Evolutionary conservation across 2,329 filamentous ascomycete genomes (phyloP), one percentile per base, ranked within the genome.

Genomic region (Tolypocladium album): DNA sequence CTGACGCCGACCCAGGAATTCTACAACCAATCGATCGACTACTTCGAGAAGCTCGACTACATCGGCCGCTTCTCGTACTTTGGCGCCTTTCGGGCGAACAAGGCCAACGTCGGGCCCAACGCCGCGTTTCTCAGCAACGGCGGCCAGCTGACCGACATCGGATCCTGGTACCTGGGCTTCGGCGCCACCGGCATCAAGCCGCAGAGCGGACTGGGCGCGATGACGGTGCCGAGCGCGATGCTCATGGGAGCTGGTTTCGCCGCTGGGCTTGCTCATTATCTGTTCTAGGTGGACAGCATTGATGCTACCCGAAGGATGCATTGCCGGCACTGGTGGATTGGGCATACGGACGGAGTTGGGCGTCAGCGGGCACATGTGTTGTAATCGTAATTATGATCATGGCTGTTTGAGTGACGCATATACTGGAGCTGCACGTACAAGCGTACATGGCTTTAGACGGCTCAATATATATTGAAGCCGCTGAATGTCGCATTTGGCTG

Each of bases 11-110:
- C 86, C 0, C 82, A 90, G 68, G 65, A 69, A 0, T 91, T 89
- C 69, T 92, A 84, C 75, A 90, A 91, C 67, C 78, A 77, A 66
- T 85, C 82, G 3, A 72, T 82, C 58, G 79, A 83, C 53, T 90
- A 85, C 71, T 82, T 93, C 62, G 89, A 93, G 59, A 68, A 67
- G 55, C 64, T 70, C 36, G 63, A 69, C 45, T 85, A 81, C 59
- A 78, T 92, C 20, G 83, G 80, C 2, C 82, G 83, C 36, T 93
- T 93, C 71, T 85, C 86, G 0, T 88, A 88, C 71, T 94, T 92
- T 67, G 89, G 88, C 55, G 81, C 87, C 11, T 93, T 93, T 69
- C 82, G 88, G 58, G 84, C 83, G 4, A 75, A 80, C 57, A 82
- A 82, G 20, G 88, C 86, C 63, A 93, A 92, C 64, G 86, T 92